Evolutionary conservation across 2,329 filamentous ascomycete genomes (phyloP).

Genomic region (Diplodia mutila): DNA sequence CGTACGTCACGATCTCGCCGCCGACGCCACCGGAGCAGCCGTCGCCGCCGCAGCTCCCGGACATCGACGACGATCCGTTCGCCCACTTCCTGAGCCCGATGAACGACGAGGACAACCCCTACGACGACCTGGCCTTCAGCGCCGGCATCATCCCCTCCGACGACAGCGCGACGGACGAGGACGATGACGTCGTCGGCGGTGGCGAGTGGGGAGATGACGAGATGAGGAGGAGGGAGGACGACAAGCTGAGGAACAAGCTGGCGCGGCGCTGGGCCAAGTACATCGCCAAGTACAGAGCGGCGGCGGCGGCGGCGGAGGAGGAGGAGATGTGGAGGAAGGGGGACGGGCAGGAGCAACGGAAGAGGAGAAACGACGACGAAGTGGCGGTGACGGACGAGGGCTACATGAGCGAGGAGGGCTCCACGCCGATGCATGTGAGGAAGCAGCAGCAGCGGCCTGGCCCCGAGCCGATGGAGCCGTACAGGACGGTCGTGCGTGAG

Average conservation of each 20-base stretch:
- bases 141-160: slow-evolving; percentile 44
- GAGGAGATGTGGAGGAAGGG: neutral
- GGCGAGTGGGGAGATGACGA: slow-evolving; percentile 26
- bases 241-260: slow-evolving; percentile 45
- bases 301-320: slow-evolving; percentile 18
- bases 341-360: slow-evolving; percentile 38
- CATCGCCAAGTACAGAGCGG: slow-evolving; percentile 40
- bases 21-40: neutral
- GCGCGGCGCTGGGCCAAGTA: slow-evolving; percentile 48
- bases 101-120: slow-evolving; percentile 43
- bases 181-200: slow-evolving; percentile 10
- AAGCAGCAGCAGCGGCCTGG: neutral
- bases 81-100: slow-evolving; percentile 49
- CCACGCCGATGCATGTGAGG: slow-evolving; percentile 19
- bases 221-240: slow-evolving; percentile 33
- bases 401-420: slow-evolving; percentile 22
- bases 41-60: slow-evolving; percentile 33
- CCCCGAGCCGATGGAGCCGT: slow-evolving; percentile 9
- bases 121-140: slow-evolving; percentile 38
- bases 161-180: slow-evolving; percentile 28
- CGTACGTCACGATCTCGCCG: neutral
- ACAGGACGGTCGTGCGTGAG: slow-evolving; percentile 36
- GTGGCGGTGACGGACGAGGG: slow-evolving; percentile 24
- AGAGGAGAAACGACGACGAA: neutral
- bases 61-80: slow-evolving; percentile 50